A percentile compares a stretch with the other conserved stretches of the same genome.
phyloP scores from a whole-genome alignment of 352 stramenopile species.

The Phytopythium helicoides region DNA sequence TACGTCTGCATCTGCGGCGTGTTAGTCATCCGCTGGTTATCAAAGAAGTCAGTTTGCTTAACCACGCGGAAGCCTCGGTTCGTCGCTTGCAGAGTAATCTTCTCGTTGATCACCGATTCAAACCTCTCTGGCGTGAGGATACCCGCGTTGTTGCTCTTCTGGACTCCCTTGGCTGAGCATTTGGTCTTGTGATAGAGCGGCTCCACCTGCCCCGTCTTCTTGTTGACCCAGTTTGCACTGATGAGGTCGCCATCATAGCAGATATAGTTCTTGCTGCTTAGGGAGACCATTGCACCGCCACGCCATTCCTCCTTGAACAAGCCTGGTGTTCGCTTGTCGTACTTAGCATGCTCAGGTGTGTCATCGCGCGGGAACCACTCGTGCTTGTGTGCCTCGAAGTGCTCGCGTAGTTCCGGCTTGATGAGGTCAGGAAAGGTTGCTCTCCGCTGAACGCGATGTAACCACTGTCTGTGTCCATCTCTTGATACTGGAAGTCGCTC shows the following conservation, averaged over 20 bases:
- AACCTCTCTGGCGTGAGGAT: slow-evolving; percentile 19
- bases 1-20: slow-evolving; percentile 7
- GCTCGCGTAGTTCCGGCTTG: too few relatives aligned
- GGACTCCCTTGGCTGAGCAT: slow-evolving; percentile 18
- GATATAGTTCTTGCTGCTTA: slow-evolving; percentile 20
- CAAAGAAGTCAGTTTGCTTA: slow-evolving; percentile 22
- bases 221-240: too few relatives aligned
- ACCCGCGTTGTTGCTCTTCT: slow-evolving; percentile 11
- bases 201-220: too few relatives aligned
- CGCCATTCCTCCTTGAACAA: slow-evolving; percentile 22
- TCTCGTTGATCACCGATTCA: slow-evolving; percentile 15
- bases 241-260: slow-evolving; percentile 9
- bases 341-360: slow-evolving; percentile 10
- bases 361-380: slow-evolving; percentile 1
- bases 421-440: too few relatives aligned
- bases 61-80: slow-evolving; percentile 25
- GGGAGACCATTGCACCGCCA: slow-evolving; percentile 12
- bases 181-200: slow-evolving; percentile 1
- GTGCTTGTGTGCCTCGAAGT: too few relatives aligned
- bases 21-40: slow-evolving; percentile 27
- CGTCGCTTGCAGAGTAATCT: slow-evolving; percentile 19
- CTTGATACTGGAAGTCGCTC: slow-evolving; percentile 11
- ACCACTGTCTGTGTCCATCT: slow-evolving; percentile 12
- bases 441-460: slow-evolving; percentile 10
- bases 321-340: slow-evolving; percentile 11